These are phyloP conservation scores for Kurtzmaniella quercitrusa DNA, from an alignment of 1,139 yeast species.

Conservation along the genomic window DNA sequence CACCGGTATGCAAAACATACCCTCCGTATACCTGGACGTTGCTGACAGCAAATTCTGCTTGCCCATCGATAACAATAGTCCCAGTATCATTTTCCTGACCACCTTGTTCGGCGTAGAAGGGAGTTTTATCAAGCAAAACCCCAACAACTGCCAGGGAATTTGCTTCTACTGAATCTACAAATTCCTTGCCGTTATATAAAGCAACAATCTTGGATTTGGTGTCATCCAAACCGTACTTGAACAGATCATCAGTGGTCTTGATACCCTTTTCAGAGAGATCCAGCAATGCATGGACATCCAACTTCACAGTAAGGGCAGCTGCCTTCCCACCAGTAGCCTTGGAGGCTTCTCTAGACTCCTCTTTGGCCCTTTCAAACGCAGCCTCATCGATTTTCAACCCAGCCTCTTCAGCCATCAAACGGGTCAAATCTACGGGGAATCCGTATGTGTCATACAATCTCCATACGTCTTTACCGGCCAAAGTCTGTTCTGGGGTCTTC, in stretches of 20 bases:
- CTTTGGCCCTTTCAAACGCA: slow-evolving; percentile 86
- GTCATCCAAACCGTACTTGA: slow-evolving; percentile 66
- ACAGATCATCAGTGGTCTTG: slow-evolving; percentile 78
- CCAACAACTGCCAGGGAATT: slow-evolving; percentile 58
- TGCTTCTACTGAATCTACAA: slow-evolving; percentile 44
- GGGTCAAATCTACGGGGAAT: slow-evolving; percentile 96
- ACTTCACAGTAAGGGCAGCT: slow-evolving; percentile 61
- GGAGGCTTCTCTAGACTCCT: slow-evolving; percentile 89
- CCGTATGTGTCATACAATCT: slow-evolving; percentile 98
- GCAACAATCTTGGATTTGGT: slow-evolving; percentile 63
- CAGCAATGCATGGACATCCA: slow-evolving; percentile 87
- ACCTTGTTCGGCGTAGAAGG: slow-evolving; percentile 98
- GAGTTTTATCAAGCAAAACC: slow-evolving; percentile 78
- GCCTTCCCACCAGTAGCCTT: slow-evolving; percentile 73
- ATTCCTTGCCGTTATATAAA: slow-evolving; percentile 64
- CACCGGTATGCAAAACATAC: slow-evolving; percentile 92
- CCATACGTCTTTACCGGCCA: slow-evolving; percentile 96
- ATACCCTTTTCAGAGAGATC: slow-evolving; percentile 54
- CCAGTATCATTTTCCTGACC: slow-evolving; percentile 98
- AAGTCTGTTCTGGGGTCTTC: slow-evolving; percentile 66
- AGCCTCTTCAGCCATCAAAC: slow-evolving; percentile 98
- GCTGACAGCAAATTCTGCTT: slow-evolving; percentile 80
- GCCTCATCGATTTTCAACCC: slow-evolving; percentile 89
- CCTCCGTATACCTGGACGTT: slow-evolving; percentile 94
- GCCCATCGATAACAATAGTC: slow-evolving; percentile 82